Conservation (phyloP, 495 filamentous ascomycete species). For the Neurospora tetraspora region DNA sequence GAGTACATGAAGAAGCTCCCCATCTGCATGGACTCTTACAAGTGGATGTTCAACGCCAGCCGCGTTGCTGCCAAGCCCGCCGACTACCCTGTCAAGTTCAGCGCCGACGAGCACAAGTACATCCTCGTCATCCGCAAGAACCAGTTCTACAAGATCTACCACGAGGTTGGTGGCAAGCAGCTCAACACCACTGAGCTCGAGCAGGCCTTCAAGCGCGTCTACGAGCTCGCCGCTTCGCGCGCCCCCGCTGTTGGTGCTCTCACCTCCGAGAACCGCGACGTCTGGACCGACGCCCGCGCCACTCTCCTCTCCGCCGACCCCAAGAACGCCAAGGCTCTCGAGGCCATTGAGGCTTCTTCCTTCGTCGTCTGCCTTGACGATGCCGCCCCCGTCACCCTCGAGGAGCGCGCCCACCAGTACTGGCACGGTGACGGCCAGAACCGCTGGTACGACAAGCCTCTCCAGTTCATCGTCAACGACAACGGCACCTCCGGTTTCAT, state of each 20-base stretch:
- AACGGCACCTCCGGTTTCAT: slow-evolving; percentile 97
- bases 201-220: slow-evolving; percentile 75
- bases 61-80: slow-evolving; percentile 74
- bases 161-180: slow-evolving; percentile 67
- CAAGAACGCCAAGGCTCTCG: slow-evolving; percentile 62
- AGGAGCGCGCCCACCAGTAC: slow-evolving; percentile 92
- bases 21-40: slow-evolving; percentile 92
- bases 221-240: slow-evolving; percentile 59
- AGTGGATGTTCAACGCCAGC: slow-evolving; percentile 98
- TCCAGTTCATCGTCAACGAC: slow-evolving; percentile 97
- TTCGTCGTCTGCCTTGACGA: slow-evolving; percentile 95
- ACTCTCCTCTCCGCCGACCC: slow-evolving; percentile 63
- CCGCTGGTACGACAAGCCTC: slow-evolving; percentile 96
- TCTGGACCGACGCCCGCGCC: slow-evolving; percentile 80
- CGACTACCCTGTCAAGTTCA: slow-evolving; percentile 78
- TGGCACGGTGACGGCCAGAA: slow-evolving; percentile 97
- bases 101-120: slow-evolving; percentile 64
- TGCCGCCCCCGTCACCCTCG: slow-evolving; percentile 81
- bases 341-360: slow-evolving; percentile 79
- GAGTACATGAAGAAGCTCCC: slow-evolving; percentile 96
- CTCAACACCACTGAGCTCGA: slow-evolving; percentile 84
- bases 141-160: slow-evolving; percentile 81
- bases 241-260: slow-evolving; percentile 71
- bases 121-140: slow-evolving; percentile 89
- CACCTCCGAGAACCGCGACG: slow-evolving; percentile 85